Conservation (phyloP, 345 rosid genomes). For the Eucalyptus shirleyi region DNA sequence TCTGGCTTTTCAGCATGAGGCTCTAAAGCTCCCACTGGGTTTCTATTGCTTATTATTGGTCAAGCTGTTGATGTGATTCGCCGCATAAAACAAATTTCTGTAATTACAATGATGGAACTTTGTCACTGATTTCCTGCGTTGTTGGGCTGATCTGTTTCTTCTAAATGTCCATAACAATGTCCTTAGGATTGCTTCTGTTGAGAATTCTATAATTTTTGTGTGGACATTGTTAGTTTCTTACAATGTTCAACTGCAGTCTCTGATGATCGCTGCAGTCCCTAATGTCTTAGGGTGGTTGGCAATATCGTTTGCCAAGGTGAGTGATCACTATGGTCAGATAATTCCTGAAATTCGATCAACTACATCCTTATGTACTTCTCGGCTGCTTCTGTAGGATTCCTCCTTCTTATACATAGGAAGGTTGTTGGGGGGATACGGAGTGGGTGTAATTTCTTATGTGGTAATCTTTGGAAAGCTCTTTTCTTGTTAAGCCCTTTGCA, state of each 20-base stretch:
- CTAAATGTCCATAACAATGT: background rate
- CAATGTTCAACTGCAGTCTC: conserved; percentile 22
- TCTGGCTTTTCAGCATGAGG: background rate
- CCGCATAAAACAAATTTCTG: background rate
- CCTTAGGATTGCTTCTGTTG: background rate
- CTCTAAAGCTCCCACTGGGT: background rate
- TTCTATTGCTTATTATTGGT: background rate
- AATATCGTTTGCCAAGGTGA: conserved; percentile 54
- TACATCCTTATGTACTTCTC: background rate
- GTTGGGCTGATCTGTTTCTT: background rate
- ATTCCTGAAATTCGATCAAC: background rate
- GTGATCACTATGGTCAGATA: background rate
- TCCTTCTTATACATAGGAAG: conserved; percentile 70
- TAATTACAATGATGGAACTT: background rate
- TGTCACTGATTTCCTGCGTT: background rate
- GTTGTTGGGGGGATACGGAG: conserved; percentile 70
- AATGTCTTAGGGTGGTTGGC: conserved; percentile 68
- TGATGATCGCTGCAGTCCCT: conserved; percentile 74
- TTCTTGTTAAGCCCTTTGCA: background rate
- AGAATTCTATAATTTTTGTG: background rate
- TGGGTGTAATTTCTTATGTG: conserved; percentile 63
- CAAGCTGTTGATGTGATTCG: background rate
- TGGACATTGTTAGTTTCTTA: conserved; percentile 32
- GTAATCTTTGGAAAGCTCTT: conserved; percentile 7
- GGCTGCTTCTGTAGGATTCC: conserved; percentile 27